Conservation (phyloP, 768 basidiomycete genomes). For the Serendipita vermifera region DNA sequence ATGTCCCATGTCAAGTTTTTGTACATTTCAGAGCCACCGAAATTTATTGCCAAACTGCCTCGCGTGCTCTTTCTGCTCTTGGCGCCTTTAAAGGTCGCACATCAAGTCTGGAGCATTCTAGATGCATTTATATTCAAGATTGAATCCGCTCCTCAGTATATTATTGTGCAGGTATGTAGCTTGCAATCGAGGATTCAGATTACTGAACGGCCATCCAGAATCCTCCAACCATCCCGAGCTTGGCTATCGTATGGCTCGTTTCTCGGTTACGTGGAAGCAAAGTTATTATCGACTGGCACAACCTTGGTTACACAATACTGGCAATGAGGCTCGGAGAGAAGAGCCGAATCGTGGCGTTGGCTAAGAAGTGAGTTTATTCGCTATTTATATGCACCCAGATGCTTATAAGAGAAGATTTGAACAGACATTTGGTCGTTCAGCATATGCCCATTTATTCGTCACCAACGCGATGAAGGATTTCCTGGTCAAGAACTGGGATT, state of each 20-base stretch:
- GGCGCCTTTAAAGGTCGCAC: constrained; percentile 67
- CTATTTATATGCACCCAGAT: neutral
- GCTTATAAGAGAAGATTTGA: constrained; percentile 56
- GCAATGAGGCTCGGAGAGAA: constrained; percentile 60
- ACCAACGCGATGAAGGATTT: constrained; percentile 72
- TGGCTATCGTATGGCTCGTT: constrained; percentile 71
- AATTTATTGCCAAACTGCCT: constrained; percentile 39
- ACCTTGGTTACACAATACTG: constrained; percentile 88
- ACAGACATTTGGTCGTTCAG: constrained; percentile 56
- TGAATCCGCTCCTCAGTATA: constrained; percentile 59
- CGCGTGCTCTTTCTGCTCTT: constrained; percentile 42
- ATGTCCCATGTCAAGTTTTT: constrained; percentile 50
- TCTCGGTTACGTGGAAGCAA: constrained; percentile 57
- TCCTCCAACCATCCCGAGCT: constrained; percentile 90
- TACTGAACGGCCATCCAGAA: constrained; percentile 41
- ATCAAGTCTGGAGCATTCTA: constrained; percentile 55
- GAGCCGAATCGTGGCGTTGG: constrained; percentile 59
- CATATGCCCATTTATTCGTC: constrained; percentile 88
- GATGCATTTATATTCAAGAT: constrained; percentile 47
- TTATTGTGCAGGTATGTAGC: constrained; percentile 72
- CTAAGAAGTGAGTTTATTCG: constrained; percentile 46
- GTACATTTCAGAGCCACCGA: constrained; percentile 55
- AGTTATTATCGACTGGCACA: constrained; percentile 98
- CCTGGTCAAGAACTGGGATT: constrained; percentile 56
- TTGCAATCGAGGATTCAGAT: neutral